These are phyloP conservation scores for Phyllosticta citriasiana DNA, from an alignment of 2,329 filamentous ascomycete genomes.

Conservation along the genomic window DNA sequence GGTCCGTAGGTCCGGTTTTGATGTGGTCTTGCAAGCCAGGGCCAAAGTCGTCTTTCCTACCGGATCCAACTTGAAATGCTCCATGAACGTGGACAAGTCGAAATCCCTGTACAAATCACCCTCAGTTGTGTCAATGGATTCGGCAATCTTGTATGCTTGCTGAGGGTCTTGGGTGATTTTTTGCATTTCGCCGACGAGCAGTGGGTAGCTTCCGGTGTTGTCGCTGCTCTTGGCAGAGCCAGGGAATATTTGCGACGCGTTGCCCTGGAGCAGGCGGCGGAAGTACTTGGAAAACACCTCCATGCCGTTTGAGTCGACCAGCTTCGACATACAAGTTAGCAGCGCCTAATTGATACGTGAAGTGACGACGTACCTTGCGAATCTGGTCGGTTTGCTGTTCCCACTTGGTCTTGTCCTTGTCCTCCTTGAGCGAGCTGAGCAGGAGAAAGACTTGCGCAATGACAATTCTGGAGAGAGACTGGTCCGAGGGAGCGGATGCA, in stretches of 20 bases:
- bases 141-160: constrained; percentile 83
- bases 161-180: constrained; percentile 73
- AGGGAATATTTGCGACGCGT: constrained; percentile 85
- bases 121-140: constrained; percentile 81
- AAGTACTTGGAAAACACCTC: constrained; percentile 97
- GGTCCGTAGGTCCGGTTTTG: constrained; percentile 69
- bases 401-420: constrained; percentile 92
- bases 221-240: constrained; percentile 62
- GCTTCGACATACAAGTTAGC: constrained; percentile 39
- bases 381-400: constrained; percentile 86
- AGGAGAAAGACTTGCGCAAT: constrained; percentile 92
- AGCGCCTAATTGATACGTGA: neutral
- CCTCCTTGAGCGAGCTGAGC: constrained; percentile 88
- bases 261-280: constrained; percentile 79
- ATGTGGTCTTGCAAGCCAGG: constrained; percentile 76
- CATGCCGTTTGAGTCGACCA: constrained; percentile 98
- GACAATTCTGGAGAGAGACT: constrained; percentile 73
- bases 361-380: constrained; percentile 58
- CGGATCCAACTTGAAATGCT: constrained; percentile 89
- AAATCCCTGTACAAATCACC: constrained; percentile 94
- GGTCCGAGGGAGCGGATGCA: constrained; percentile 32
- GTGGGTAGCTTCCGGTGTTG: constrained; percentile 71
- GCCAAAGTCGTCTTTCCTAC: constrained; percentile 80
- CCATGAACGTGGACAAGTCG: constrained; percentile 88
- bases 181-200: constrained; percentile 74